Evolutionary conservation across 2,329 filamentous ascomycete species (phyloP).

Genomic region (Ophiognomonia clavigignenti-juglandacearum): DNA sequence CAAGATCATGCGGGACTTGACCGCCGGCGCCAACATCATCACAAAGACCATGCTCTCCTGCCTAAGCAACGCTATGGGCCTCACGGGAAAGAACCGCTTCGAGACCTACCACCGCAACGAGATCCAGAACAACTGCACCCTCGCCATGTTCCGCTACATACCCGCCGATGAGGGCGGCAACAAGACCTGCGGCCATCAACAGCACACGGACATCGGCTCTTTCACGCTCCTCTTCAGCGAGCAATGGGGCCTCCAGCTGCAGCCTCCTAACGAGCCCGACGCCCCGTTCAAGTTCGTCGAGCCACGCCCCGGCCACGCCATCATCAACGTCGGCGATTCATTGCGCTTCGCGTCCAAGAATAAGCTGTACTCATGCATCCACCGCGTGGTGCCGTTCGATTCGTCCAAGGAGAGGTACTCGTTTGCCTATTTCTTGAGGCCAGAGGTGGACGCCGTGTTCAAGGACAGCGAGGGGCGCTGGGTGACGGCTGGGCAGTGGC

Average conservation of each 20-base stretch:
- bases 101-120: slow-evolving; percentile 49
- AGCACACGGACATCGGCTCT: slow-evolving; percentile 53
- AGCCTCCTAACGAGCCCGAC: slow-evolving; percentile 36
- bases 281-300: slow-evolving; percentile 49
- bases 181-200: slow-evolving; percentile 45
- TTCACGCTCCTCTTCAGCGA: slow-evolving; percentile 51
- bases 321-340: slow-evolving; percentile 56
- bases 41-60: slow-evolving; percentile 47
- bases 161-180: slow-evolving; percentile 36
- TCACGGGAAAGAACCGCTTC: slow-evolving; percentile 40
- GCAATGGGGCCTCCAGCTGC: slow-evolving; percentile 54
- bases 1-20: slow-evolving; percentile 43
- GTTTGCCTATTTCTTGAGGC: slow-evolving; percentile 54
- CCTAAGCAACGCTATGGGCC: slow-evolving; percentile 42
- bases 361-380: slow-evolving; percentile 52
- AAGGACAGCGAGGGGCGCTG: slow-evolving; percentile 48
- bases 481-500: slow-evolving; percentile 49
- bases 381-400: slow-evolving; percentile 50
- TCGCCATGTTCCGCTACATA: slow-evolving; percentile 53
- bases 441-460: slow-evolving; percentile 53
- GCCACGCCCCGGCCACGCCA: slow-evolving; percentile 45
- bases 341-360: slow-evolving; percentile 49
- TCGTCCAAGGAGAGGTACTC: slow-evolving; percentile 51
- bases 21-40: slow-evolving; percentile 44
- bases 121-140: slow-evolving; percentile 41